These are phyloP conservation scores for Mitragyna speciosa DNA, from an alignment of 257 asterid species.

Conservation along the genomic window DNA sequence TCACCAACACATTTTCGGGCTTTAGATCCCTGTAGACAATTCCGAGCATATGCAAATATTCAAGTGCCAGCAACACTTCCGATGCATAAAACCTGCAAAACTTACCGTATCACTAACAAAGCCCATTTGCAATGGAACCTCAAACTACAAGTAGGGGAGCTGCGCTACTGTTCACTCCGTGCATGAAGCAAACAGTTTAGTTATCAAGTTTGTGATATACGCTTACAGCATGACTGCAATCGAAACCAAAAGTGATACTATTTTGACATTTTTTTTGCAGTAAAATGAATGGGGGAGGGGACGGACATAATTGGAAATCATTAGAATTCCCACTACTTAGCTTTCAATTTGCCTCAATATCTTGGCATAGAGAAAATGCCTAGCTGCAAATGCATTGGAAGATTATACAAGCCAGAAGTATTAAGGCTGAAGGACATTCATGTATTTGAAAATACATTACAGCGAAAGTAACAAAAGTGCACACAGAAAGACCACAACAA, in stretches of 20 bases:
- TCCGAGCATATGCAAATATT: constrained; percentile 93
- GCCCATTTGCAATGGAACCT: not conserved
- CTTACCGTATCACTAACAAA: not conserved
- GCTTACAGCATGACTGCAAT: not conserved
- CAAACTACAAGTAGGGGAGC: not conserved
- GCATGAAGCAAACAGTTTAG: not conserved
- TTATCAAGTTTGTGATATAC: not conserved
- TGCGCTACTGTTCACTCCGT: not conserved
- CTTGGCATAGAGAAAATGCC: no score
- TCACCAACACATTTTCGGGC: constrained; percentile 86
- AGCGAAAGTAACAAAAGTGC: not conserved
- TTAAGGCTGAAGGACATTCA: no score
- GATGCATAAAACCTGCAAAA: constrained; percentile 75
- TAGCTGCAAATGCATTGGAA: not conserved
- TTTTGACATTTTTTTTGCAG: no score
- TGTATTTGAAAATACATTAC: not conserved
- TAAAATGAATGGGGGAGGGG: no score
- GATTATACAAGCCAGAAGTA: not conserved
- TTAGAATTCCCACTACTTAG: no score
- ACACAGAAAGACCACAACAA: not conserved
- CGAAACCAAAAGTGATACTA: not conserved
- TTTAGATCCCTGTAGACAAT: constrained; percentile 85
- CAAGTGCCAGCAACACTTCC: constrained; percentile 77
- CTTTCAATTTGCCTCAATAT: no score
- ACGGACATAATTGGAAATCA: no score